phyloP scores from a whole-genome alignment of 1,284 basidiomycete species.

The Microbotryum scabiosae region DNA sequence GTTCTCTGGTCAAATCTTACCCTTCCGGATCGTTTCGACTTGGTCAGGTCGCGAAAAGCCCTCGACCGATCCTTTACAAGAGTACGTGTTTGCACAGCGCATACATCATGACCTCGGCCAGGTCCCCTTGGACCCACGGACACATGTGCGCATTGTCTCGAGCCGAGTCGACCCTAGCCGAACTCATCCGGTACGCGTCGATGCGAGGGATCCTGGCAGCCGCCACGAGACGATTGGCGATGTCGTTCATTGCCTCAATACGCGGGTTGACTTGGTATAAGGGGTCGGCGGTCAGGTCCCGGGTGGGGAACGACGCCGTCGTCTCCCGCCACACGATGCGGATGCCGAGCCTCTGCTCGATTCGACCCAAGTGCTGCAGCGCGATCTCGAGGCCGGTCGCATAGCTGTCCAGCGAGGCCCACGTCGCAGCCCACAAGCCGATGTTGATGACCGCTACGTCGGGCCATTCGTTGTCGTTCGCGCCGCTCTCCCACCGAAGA shows the following conservation, averaged over 20 bases:
- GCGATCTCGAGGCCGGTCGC: not conserved
- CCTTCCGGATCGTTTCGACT: no score
- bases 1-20: no score
- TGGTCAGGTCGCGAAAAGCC: no score
- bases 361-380: not conserved
- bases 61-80: no score
- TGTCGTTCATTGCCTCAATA: constrained; percentile 4
- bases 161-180: not conserved
- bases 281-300: not conserved
- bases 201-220: not conserved
- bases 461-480: not conserved
- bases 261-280: constrained; percentile 4
- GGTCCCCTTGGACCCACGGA: constrained; percentile 4
- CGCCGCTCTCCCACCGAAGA: constrained; percentile 1
- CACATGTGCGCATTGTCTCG: constrained; percentile 9
- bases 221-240: not conserved
- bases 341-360: not conserved
- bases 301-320: constrained; percentile 1
- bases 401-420: not conserved
- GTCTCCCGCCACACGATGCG: constrained; percentile 5
- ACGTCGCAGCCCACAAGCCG: constrained; percentile 1
- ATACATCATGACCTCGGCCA: not conserved
- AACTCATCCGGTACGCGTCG: constrained; percentile 4
- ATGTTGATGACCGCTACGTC: constrained; percentile 8
- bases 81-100: not conserved